Percentiles rank a stretch among this genome's conserved stretches.
phyloP scores from a whole-genome alignment of 192 early-diverging fungal genomes.

The Spinellus fusiger region DNA sequence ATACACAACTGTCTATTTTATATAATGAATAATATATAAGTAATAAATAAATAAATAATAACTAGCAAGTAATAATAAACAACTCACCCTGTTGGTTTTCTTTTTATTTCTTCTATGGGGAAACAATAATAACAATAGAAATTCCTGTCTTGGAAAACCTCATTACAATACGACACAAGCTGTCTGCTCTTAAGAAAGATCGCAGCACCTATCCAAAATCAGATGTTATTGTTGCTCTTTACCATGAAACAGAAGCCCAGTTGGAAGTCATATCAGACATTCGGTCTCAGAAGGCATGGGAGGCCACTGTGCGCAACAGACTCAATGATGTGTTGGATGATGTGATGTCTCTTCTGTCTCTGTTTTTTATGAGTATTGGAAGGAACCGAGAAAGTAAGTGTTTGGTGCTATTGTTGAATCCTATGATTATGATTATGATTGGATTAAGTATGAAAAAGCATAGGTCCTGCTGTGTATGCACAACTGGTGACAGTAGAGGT shows the following conservation, averaged over 20 bases:
- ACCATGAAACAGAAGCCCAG: slow-evolving; percentile 53
- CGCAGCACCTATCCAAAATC: slow-evolving; percentile 59
- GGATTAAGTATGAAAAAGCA: neutral
- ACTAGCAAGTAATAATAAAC: neutral
- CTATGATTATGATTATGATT: neutral
- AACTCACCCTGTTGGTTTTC: neutral
- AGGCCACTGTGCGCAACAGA: slow-evolving; percentile 30
- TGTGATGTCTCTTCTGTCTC: slow-evolving; percentile 67
- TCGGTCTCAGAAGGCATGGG: slow-evolving; percentile 19
- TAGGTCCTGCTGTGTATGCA: slow-evolving; percentile 62
- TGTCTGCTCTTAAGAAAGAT: slow-evolving; percentile 71
- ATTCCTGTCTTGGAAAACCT: slow-evolving; percentile 61
- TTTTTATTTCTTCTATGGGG: neutral
- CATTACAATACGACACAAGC: slow-evolving; percentile 62
- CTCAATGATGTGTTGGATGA: slow-evolving; percentile 71
- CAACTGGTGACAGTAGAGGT: slow-evolving; percentile 73
- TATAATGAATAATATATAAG: too few relatives aligned
- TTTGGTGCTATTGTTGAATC: neutral
- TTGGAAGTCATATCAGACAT: slow-evolving; percentile 32
- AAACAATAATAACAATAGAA: slow-evolving; percentile 28
- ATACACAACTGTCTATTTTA: too few relatives aligned
- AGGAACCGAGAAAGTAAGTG: slow-evolving; percentile 61
- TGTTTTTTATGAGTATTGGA: slow-evolving; percentile 72
- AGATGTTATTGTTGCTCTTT: slow-evolving; percentile 55
- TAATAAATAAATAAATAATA: too few relatives aligned